phyloP scores from a whole-genome alignment of 352 stramenopile genomes.

The Pythium aphanidermatum region DNA sequence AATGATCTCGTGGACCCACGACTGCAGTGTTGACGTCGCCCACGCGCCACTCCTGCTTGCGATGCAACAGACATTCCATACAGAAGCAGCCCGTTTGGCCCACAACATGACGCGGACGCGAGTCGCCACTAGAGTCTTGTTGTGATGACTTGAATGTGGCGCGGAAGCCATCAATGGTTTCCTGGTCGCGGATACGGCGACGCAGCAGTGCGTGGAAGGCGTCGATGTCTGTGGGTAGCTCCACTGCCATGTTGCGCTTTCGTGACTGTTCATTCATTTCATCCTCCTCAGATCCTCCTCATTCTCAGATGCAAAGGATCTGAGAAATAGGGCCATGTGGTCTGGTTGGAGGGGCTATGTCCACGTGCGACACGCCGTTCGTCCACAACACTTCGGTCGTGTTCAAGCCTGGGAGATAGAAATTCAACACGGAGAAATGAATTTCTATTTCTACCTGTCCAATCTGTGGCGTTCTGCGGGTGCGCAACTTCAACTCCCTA shows the following conservation, averaged over 20 bases:
- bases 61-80: conserved; percentile 57
- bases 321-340: not conserved
- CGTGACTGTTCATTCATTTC: too few relatives aligned
- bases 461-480: not conserved
- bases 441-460: conserved; percentile 16
- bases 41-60: conserved; percentile 74
- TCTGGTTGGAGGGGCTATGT: too few relatives aligned
- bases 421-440: too few relatives aligned
- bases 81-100: conserved; percentile 76
- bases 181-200: conserved; percentile 48
- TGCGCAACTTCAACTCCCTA: conserved; percentile 23
- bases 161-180: conserved; percentile 36
- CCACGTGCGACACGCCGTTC: conserved; percentile 14
- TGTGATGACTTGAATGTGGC: not conserved
- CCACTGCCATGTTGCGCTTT: conserved; percentile 31
- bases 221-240: conserved; percentile 36
- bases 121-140: not conserved
- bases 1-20: conserved; percentile 58
- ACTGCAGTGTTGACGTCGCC: conserved; percentile 59
- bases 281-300: not conserved
- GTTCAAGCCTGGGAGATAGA: too few relatives aligned
- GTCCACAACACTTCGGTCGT: conserved; percentile 9
- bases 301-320: not conserved
- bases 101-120: conserved; percentile 31
- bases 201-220: conserved; percentile 46